Conservation (phyloP, 2,329 filamentous ascomycete species). For the Gnomoniopsis sp. region DNA sequence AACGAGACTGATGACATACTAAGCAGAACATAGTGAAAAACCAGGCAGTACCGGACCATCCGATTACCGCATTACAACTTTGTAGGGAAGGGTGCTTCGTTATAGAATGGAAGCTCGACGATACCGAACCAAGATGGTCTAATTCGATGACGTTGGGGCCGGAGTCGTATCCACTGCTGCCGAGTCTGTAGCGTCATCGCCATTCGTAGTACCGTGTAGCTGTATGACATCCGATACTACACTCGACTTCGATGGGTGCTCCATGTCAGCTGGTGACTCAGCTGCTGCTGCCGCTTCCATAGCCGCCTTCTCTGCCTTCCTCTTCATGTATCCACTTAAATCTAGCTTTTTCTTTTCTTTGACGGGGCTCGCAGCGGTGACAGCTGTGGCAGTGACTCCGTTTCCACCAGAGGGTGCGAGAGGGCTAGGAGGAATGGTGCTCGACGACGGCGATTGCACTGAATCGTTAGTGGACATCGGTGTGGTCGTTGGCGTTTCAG, state of each 20-base stretch:
- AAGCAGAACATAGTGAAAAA: slow-evolving; percentile 11
- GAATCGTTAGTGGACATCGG: slow-evolving; percentile 44
- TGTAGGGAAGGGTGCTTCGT: slow-evolving; percentile 2
- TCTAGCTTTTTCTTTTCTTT: slow-evolving; percentile 60
- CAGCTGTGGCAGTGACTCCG: slow-evolving; percentile 36
- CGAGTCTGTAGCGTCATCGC: slow-evolving; percentile 5
- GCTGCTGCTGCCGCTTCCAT: slow-evolving; percentile 40
- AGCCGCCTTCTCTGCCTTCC: slow-evolving; percentile 53
- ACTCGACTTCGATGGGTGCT: slow-evolving; percentile 40
- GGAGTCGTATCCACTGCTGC: background rate
- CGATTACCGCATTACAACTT: slow-evolving; percentile 10
- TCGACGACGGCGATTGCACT: slow-evolving; percentile 49
- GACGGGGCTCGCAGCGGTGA: slow-evolving; percentile 50
- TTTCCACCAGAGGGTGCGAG: slow-evolving; percentile 41
- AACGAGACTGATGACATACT: slow-evolving; percentile 3
- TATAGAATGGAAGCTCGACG: background rate
- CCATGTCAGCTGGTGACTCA: slow-evolving; percentile 17
- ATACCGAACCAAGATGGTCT: background rate
- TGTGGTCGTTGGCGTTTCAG: slow-evolving; percentile 37
- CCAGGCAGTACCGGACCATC: slow-evolving; percentile 3
- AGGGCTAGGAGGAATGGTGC: slow-evolving; percentile 36
- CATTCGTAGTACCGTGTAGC: slow-evolving; percentile 31
- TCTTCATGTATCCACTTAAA: slow-evolving; percentile 60
- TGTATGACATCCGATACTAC: slow-evolving; percentile 9
- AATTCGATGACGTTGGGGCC: background rate